Percentiles rank a stretch among this genome's conserved stretches.
Conservation (phyloP, 345 rosid species). For the Hibiscus trionum region DNA sequence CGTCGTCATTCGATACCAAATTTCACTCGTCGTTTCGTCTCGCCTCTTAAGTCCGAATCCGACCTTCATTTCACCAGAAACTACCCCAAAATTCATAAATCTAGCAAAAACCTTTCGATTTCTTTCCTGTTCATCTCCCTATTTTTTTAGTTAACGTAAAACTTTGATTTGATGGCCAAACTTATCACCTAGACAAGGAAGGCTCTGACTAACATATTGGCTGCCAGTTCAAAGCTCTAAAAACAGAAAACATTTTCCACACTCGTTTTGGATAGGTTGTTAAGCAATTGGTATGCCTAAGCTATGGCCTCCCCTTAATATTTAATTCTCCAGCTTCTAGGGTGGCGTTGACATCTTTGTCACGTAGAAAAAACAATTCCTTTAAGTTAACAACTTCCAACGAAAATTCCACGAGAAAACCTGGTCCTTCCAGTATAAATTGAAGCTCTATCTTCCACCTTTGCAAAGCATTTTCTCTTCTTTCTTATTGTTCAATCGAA, state of each 20-base stretch:
- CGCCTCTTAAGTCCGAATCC: too few species aligned
- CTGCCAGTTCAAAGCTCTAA: neutral
- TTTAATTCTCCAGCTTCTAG: neutral
- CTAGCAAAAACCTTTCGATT: too few species aligned
- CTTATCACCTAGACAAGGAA: conserved; percentile 22
- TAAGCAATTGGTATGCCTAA: neutral
- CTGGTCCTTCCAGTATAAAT: neutral
- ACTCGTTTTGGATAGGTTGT: neutral
- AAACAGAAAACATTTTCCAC: neutral
- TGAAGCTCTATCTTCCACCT: neutral
- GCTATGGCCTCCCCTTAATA: neutral
- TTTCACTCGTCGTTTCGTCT: too few species aligned
- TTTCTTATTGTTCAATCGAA: neutral
- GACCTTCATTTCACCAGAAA: too few species aligned
- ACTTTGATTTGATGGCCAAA: conserved; percentile 18
- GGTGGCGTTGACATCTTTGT: neutral
- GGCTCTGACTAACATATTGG: conserved; percentile 8
- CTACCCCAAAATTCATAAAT: too few species aligned
- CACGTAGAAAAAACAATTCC: neutral
- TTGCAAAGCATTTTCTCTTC: neutral
- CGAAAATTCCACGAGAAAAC: neutral
- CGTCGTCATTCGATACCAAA: too few species aligned
- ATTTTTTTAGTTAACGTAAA: neutral
- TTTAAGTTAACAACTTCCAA: neutral
- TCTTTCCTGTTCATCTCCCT: too few species aligned